A percentile compares a stretch with the other conserved stretches of the same genome.
These are phyloP conservation scores for Aethionema arabicum DNA, from an alignment of 345 rosid genomes.

Conservation along the genomic window DNA sequence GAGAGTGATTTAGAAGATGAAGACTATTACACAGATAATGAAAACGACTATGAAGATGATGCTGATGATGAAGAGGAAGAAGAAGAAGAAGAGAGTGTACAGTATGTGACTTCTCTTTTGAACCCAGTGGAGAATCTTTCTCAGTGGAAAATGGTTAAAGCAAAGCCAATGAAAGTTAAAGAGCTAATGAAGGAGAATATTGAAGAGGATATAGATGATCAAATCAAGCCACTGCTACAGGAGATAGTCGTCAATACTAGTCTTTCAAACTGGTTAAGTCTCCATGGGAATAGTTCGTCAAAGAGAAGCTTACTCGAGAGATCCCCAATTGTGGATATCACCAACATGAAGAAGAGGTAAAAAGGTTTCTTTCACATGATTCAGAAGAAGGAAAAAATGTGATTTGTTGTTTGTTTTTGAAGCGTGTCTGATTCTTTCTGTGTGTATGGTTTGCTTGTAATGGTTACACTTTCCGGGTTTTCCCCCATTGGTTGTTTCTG, in stretches of 20 bases:
- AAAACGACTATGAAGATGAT: slow-evolving; percentile 38
- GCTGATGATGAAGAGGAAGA: slow-evolving; percentile 36
- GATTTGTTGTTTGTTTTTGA: slow-evolving; percentile 35
- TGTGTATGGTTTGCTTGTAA: slow-evolving; percentile 30
- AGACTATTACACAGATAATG: slow-evolving; percentile 35
- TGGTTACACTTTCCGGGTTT: slow-evolving; percentile 13
- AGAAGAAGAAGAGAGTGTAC: slow-evolving; percentile 36
- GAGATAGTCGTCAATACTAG: slow-evolving; percentile 66
- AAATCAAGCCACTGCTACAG: slow-evolving; percentile 41
- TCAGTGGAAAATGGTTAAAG: slow-evolving; percentile 87
- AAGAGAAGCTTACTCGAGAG: slow-evolving; percentile 21
- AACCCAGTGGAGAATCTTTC: slow-evolving; percentile 75
- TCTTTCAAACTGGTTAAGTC: slow-evolving; percentile 68
- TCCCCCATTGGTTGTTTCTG: slow-evolving; percentile 22
- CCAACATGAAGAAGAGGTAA: slow-evolving; percentile 40
- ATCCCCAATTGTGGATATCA: slow-evolving; percentile 42
- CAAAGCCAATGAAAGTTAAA: slow-evolving; percentile 46
- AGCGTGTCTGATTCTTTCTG: slow-evolving; percentile 36
- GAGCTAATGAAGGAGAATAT: slow-evolving; percentile 58
- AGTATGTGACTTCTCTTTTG: slow-evolving; percentile 54
- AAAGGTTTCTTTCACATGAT: slow-evolving; percentile 4
- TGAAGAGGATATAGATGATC: slow-evolving; percentile 25
- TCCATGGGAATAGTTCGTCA: slow-evolving; percentile 21
- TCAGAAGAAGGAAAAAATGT: slow-evolving; percentile 17
- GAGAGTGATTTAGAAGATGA: slow-evolving; percentile 61